Evolutionary conservation across 352 stramenopile species (phyloP), one percentile per base, ranked within the genome.

Genomic region (Saprolegnia diclina): DNA sequence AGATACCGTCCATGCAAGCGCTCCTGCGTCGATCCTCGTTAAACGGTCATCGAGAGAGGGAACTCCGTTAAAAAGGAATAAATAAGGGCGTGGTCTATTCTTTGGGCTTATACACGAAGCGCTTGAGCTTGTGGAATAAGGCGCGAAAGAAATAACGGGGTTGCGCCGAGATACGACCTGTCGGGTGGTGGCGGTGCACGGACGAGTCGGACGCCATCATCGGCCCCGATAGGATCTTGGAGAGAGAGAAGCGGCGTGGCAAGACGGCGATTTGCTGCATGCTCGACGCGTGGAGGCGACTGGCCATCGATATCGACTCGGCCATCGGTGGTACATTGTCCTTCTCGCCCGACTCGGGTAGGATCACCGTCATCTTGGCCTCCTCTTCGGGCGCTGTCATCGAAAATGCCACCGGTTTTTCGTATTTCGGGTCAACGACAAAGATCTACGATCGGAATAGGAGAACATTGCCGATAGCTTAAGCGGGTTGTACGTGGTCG

Each of bases 251-350:
- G 24, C 52, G 52, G 13, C 52, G 52, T 4, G 52, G 52, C 35
- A 59, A 10, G 3, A 59, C 52, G 13, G 52, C 24, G 35, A 59
- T 59, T 11, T 59, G 52, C 19, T 59, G 52, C 52, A 59, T 59
- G 11, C 11, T 21, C 11, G 35, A n/a, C 3, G 42, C 11, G 7
- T 48, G 42, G 7, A 14, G 42, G 18, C 42, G 42, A n/a, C 7
- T n/a, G 42, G 42, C 42, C 11, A 14, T n/a, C 42, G 42, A 14
- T 3, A 14, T 48, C 18, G 42, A 48, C 3, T 14, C 10, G 11
- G 42, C 42, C 42, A n/a, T n/a, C 11, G 42, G 18, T 7, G 42
- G 18, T 4, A n/a, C 42, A 3, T 10, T 48, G 42, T 48, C 42
- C 11, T 35, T 35, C 29, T 14, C 35, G 52, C 1, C 35, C 11